phyloP scores from a whole-genome alignment of 129 eudicot genomes.

The Lactuca sativa region DNA sequence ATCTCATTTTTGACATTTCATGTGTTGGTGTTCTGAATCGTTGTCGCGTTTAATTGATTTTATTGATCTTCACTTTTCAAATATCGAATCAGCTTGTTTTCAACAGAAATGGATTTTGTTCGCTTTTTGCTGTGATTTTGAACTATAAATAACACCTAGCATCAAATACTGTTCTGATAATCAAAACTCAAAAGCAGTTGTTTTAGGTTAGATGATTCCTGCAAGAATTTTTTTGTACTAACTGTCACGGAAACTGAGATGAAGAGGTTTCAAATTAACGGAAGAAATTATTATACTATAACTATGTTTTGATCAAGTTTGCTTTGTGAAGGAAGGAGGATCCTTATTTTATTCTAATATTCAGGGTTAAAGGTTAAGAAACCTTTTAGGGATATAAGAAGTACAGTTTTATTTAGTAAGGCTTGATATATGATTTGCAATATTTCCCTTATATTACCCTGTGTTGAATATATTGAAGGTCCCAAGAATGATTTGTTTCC shows the following conservation, averaged over 20 bases:
- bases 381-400: not conserved
- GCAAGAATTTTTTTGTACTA: not conserved
- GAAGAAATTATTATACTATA: not conserved
- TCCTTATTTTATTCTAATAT: not conserved
- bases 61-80: not conserved
- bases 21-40: not conserved
- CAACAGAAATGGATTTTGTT: not conserved
- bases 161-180: not conserved
- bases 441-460: conserved; percentile 15
- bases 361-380: not conserved
- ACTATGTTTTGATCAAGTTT: not conserved
- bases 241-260: not conserved
- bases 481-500: conserved; percentile 43
- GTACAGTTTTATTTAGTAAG: not conserved
- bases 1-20: not conserved
- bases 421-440: not conserved
- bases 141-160: not conserved
- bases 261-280: not conserved
- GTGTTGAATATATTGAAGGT: conserved; percentile 41
- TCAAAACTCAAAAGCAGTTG: conserved; percentile 17
- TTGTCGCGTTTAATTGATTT: not conserved
- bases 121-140: conserved; percentile 6
- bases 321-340: not conserved
- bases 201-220: not conserved
- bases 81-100: not conserved